Conservation (phyloP, 768 basidiomycete species). For the Termitomyces sp. region DNA sequence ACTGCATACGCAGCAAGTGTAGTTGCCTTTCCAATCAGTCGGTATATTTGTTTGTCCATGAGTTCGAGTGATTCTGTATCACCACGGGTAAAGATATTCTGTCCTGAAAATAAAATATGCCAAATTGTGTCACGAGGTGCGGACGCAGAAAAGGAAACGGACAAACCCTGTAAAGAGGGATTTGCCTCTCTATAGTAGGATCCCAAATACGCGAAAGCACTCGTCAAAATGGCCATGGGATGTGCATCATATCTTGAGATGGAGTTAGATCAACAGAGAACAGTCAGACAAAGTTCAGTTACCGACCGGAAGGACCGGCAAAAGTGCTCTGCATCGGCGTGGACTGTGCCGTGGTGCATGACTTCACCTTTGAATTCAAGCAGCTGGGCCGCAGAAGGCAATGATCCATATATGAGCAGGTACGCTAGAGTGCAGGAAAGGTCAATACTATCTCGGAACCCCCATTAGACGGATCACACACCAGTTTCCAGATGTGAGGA, state of each 20-base stretch:
- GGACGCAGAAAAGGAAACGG: neutral
- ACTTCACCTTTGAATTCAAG: conserved; percentile 68
- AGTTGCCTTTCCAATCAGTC: conserved; percentile 83
- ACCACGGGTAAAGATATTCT: conserved; percentile 70
- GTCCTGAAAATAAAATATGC: conserved; percentile 39
- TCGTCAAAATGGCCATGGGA: conserved; percentile 87
- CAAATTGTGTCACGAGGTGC: neutral
- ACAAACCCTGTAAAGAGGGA: conserved; percentile 72
- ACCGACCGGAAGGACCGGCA: conserved; percentile 59
- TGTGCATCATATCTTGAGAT: conserved; percentile 75
- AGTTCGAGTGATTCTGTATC: conserved; percentile 59
- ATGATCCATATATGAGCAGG: conserved; percentile 81
- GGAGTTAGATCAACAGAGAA: neutral
- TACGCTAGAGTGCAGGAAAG: conserved; percentile 40
- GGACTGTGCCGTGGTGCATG: conserved; percentile 65
- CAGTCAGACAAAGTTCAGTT: neutral
- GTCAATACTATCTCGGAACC: neutral
- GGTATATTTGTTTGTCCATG: conserved; percentile 91
- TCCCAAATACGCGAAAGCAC: conserved; percentile 82
- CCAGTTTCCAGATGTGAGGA: conserved; percentile 76
- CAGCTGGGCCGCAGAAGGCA: conserved; percentile 61
- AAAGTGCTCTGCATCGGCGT: conserved; percentile 65
- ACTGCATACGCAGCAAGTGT: conserved; percentile 71
- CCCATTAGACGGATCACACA: conserved; percentile 11
- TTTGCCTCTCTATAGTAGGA: conserved; percentile 87